Evolutionary conservation across 2,329 filamentous ascomycete species (phyloP).

Genomic region (Leptographium wingfieldii): DNA sequence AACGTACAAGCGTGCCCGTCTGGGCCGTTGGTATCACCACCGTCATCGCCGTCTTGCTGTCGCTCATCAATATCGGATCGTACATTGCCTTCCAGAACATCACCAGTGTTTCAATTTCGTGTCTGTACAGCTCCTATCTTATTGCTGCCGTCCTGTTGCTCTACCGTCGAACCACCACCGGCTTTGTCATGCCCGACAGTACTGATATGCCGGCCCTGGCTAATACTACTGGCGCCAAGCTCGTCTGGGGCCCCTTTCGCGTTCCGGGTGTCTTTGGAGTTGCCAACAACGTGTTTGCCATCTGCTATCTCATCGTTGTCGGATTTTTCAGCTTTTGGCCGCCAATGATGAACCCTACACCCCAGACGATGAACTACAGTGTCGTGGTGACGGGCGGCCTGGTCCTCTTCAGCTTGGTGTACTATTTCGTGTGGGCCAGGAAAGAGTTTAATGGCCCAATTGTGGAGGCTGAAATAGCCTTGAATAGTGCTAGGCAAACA

Average conservation of each 20-base stretch:
- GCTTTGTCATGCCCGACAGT: slow-evolving; percentile 34
- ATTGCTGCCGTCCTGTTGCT: slow-evolving; percentile 30
- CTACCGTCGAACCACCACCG: slow-evolving; percentile 35
- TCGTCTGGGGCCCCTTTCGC: slow-evolving; percentile 31
- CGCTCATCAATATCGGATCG: slow-evolving; percentile 3
- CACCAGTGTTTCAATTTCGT: slow-evolving; percentile 16
- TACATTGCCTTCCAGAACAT: slow-evolving; percentile 1
- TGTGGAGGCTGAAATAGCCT: background rate
- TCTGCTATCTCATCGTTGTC: slow-evolving; percentile 30
- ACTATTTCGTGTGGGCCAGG: slow-evolving; percentile 20
- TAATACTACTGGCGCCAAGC: slow-evolving; percentile 37
- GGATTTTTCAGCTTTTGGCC: slow-evolving; percentile 37
- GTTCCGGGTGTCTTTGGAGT: slow-evolving; percentile 28
- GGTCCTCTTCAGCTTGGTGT: slow-evolving; percentile 23
- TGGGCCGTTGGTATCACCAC: slow-evolving; percentile 1
- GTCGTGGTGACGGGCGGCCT: slow-evolving; percentile 26
- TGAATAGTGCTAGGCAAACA: background rate
- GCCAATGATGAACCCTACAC: slow-evolving; percentile 19
- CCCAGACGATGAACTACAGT: slow-evolving; percentile 34
- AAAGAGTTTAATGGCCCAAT: slow-evolving; percentile 12
- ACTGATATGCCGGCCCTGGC: slow-evolving; percentile 34
- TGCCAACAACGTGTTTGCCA: slow-evolving; percentile 26
- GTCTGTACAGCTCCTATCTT: slow-evolving; percentile 30
- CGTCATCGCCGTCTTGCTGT: background rate
- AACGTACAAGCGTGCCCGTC: slow-evolving; percentile 25